These are phyloP conservation scores for Trichoderma harzianum DNA, from an alignment of 2,329 filamentous ascomycete species.

Conservation along the genomic window DNA sequence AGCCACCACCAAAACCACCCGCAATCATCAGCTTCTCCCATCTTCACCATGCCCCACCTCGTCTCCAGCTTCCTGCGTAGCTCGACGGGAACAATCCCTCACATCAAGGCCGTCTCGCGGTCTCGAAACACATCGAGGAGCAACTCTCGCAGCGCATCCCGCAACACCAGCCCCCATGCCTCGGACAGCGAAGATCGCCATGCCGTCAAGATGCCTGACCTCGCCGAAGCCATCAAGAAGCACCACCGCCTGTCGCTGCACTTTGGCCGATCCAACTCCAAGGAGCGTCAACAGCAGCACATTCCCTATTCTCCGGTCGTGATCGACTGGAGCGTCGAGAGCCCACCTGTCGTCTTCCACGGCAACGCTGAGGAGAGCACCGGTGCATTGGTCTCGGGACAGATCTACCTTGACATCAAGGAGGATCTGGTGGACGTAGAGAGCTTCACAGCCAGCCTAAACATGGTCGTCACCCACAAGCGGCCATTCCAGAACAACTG, in stretches of 20 bases:
- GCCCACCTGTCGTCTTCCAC: constrained; percentile 81
- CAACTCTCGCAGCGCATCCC: constrained; percentile 27
- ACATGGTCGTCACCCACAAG: constrained; percentile 71
- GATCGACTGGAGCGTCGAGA: constrained; percentile 68
- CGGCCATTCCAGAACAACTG: constrained; percentile 79
- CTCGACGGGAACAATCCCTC: constrained; percentile 53
- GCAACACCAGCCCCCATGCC: constrained; percentile 33
- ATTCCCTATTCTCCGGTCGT: constrained; percentile 33
- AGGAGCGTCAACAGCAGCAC: constrained; percentile 45
- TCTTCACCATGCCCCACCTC: constrained; percentile 51
- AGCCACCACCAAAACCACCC: not conserved
- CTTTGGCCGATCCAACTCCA: constrained; percentile 31
- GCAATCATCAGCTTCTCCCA: not conserved
- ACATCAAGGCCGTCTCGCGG: constrained; percentile 40
- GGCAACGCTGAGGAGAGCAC: constrained; percentile 71
- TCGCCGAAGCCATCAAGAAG: constrained; percentile 38
- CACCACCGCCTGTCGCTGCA: constrained; percentile 42
- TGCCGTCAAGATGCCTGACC: constrained; percentile 39
- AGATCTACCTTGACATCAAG: constrained; percentile 69
- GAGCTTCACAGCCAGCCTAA: constrained; percentile 68
- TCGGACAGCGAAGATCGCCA: constrained; percentile 37
- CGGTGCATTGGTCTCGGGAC: constrained; percentile 81
- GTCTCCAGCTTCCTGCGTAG: constrained; percentile 56
- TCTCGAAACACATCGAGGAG: constrained; percentile 33
- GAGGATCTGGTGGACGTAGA: constrained; percentile 66